Conservation (phyloP, 176 grass and related monocot species). For the Oryza glumipatula region DNA sequence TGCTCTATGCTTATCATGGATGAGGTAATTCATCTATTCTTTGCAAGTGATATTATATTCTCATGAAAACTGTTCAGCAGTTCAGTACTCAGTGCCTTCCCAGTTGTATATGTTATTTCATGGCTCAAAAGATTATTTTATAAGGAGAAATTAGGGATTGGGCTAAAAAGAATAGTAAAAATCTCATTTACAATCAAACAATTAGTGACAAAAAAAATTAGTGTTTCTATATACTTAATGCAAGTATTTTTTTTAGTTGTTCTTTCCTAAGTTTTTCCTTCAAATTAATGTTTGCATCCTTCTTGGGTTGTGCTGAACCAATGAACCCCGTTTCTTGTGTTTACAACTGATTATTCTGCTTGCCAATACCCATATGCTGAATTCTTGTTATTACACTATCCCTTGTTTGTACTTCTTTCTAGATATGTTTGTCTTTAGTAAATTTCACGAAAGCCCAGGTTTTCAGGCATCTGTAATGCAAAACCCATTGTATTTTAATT, state of each 20-base stretch:
- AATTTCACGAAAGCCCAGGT: not conserved
- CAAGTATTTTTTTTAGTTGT: not conserved
- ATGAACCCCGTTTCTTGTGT: not conserved
- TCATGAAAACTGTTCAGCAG: conserved; percentile 12
- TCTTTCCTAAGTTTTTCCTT: not conserved
- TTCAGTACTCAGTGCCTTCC: not conserved
- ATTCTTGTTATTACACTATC: not conserved
- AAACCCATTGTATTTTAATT: too few relatives aligned
- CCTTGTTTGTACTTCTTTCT: not conserved
- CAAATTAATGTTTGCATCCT: not conserved
- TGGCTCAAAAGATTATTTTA: not conserved
- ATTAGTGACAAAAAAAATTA: not conserved
- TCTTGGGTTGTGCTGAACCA: not conserved
- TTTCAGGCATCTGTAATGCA: not conserved
- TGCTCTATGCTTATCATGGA: conserved; percentile 93
- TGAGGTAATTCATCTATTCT: conserved; percentile 67
- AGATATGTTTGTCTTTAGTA: not conserved
- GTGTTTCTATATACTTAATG: not conserved
- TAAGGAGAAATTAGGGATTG: not conserved
- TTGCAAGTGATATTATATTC: not conserved
- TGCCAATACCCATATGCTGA: not conserved
- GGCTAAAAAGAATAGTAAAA: not conserved
- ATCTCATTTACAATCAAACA: conserved; percentile 9
- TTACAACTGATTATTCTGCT: not conserved
- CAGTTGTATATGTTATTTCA: conserved; percentile 13